A percentile compares a stretch with the other conserved stretches of the same genome.
These are phyloP conservation scores for Lactarius psammicola DNA, from an alignment of 768 basidiomycete species.

Conservation along the genomic window DNA sequence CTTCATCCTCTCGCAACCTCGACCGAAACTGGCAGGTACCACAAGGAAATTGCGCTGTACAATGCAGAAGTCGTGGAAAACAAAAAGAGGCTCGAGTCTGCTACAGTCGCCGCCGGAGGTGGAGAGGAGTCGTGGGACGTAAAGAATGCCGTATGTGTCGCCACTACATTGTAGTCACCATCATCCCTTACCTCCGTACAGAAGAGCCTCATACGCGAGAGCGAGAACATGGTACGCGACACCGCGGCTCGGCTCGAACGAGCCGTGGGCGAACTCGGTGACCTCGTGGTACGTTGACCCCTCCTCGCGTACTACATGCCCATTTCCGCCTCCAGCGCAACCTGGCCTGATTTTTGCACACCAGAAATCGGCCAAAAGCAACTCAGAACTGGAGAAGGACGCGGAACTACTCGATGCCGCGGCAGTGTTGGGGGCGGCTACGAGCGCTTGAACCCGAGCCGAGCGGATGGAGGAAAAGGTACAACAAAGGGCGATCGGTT, in stretches of 20 bases:
- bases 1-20: background rate
- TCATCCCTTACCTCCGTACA: background rate
- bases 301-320: background rate
- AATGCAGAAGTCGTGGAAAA: constrained; percentile 61
- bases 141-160: constrained; percentile 62
- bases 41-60: constrained; percentile 69
- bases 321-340: background rate
- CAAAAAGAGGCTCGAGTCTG: constrained; percentile 57
- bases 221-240: constrained; percentile 77
- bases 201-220: constrained; percentile 56
- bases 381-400: constrained; percentile 39
- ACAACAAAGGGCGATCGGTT: background rate
- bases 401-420: constrained; percentile 48
- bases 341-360: background rate
- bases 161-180: background rate
- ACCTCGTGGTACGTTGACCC: constrained; percentile 58
- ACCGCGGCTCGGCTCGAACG: constrained; percentile 58
- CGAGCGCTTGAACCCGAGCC: background rate
- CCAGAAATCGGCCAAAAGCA: constrained; percentile 47
- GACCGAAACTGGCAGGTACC: constrained; percentile 28
- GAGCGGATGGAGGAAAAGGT: background rate
- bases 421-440: constrained; percentile 48
- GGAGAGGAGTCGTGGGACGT: constrained; percentile 69
- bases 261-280: constrained; percentile 60
- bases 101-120: constrained; percentile 44